phyloP scores from a whole-genome alignment of 768 basidiomycete species.

The Pholiota conissans region DNA sequence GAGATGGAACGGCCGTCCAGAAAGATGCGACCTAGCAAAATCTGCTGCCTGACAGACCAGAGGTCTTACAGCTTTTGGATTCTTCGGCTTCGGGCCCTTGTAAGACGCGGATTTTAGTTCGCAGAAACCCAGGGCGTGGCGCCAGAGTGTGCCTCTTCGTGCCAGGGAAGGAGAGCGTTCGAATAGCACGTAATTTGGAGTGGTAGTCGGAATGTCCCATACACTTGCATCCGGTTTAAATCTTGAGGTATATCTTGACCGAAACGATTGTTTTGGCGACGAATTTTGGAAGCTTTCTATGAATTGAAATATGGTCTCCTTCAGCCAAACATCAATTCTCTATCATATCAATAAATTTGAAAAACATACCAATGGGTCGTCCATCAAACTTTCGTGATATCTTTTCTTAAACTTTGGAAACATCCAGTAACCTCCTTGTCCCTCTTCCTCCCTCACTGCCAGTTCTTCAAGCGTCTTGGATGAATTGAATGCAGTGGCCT shows the following conservation, averaged over 20 bases:
- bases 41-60: not conserved
- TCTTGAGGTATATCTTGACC: not conserved
- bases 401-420: not conserved
- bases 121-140: not conserved
- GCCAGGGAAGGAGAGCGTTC: not conserved
- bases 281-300: not conserved
- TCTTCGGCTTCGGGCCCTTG: not conserved
- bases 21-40: not conserved
- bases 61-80: not conserved
- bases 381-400: not conserved
- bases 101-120: not conserved
- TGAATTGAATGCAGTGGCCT: not conserved
- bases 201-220: not conserved
- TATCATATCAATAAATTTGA: not conserved
- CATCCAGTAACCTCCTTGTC: not conserved
- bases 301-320: not conserved
- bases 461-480: not conserved
- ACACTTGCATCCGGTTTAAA: not conserved
- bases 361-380: not conserved
- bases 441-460: not conserved
- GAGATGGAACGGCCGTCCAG: conserved; percentile 25
- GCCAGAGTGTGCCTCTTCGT: not conserved
- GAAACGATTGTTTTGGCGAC: not conserved
- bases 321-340: not conserved
- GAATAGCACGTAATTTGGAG: not conserved